Evolutionary conservation across 2,329 filamentous ascomycete species (phyloP).

Genomic region (Akanthomyces dipterigenus): DNA sequence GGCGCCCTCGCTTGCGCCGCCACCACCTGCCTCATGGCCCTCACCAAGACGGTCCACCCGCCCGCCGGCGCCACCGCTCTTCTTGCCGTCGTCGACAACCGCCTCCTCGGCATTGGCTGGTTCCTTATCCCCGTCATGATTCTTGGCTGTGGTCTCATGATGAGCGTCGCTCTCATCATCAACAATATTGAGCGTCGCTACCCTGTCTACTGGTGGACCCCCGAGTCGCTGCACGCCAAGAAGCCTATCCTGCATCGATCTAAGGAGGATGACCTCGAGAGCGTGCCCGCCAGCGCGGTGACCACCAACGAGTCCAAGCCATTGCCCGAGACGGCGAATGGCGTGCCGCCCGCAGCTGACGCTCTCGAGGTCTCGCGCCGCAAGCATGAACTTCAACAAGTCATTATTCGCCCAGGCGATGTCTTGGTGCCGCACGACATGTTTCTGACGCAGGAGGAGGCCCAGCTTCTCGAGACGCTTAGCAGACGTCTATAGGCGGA

Average conservation of each 20-base stretch:
- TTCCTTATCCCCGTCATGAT: constrained; percentile 56
- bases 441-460: constrained; percentile 32
- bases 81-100: constrained; percentile 54
- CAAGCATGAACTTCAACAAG: constrained; percentile 18
- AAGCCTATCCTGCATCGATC: constrained; percentile 1
- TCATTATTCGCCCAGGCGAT: constrained; percentile 29
- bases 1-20: constrained; percentile 59
- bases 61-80: constrained; percentile 70
- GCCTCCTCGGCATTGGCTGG: constrained; percentile 57
- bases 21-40: constrained; percentile 57
- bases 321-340: constrained; percentile 4
- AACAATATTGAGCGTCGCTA: constrained; percentile 65
- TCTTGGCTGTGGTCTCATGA: constrained; percentile 55
- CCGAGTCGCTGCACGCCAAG: constrained; percentile 23
- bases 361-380: not conserved
- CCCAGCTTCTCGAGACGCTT: constrained; percentile 29
- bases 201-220: constrained; percentile 66
- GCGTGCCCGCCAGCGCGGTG: not conserved
- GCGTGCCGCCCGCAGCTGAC: constrained; percentile 12
- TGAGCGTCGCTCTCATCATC: constrained; percentile 53
- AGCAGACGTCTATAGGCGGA: constrained; percentile 24
- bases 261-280: constrained; percentile 11
- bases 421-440: constrained; percentile 29
- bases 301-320: not conserved
- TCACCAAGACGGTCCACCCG: constrained; percentile 67